phyloP scores from a whole-genome alignment of 176 grass and related monocot species.

The Bothriochloa decipiens region DNA sequence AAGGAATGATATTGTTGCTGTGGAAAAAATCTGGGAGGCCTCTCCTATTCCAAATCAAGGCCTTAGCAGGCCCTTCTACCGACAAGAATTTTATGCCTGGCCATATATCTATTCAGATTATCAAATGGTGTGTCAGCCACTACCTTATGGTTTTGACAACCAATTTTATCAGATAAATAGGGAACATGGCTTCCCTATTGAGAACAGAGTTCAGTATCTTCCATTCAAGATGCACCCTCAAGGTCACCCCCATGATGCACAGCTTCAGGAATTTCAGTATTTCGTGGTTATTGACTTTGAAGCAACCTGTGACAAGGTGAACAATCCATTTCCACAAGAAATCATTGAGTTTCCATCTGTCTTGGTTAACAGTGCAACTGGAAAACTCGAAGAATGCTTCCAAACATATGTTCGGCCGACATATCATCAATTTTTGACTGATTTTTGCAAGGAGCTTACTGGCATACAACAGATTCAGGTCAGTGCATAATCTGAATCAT shows the following conservation, averaged over 20 bases:
- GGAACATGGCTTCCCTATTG: slow-evolving; percentile 58
- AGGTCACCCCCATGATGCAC: slow-evolving; percentile 60
- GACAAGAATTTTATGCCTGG: slow-evolving; percentile 58
- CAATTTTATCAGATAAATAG: slow-evolving; percentile 68
- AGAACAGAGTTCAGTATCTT: slow-evolving; percentile 63
- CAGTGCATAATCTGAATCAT: slow-evolving; percentile 31
- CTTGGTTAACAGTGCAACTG: slow-evolving; percentile 92
- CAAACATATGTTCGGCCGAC: slow-evolving; percentile 92
- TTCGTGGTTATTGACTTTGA: slow-evolving; percentile 99
- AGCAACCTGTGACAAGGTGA: slow-evolving; percentile 95
- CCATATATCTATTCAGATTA: slow-evolving; percentile 71
- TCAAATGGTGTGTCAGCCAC: slow-evolving; percentile 54
- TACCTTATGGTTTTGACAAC: slow-evolving; percentile 48
- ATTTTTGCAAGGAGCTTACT: slow-evolving; percentile 98
- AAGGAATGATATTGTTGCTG: slow-evolving; percentile 45
- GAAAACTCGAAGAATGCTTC: slow-evolving; percentile 93
- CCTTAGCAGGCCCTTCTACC: slow-evolving; percentile 56
- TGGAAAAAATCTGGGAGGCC: slow-evolving; percentile 53
- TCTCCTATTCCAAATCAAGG: slow-evolving; percentile 63
- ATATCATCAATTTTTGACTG: slow-evolving; percentile 85
- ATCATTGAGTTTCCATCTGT: slow-evolving; percentile 99
- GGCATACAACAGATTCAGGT: slow-evolving; percentile 99
- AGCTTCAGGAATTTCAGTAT: slow-evolving; percentile 95
- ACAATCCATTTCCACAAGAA: slow-evolving; percentile 86
- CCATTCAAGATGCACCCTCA: slow-evolving; percentile 72